Conservation (phyloP, 768 basidiomycete genomes). For the Phylloporus rhodoxanthus region DNA sequence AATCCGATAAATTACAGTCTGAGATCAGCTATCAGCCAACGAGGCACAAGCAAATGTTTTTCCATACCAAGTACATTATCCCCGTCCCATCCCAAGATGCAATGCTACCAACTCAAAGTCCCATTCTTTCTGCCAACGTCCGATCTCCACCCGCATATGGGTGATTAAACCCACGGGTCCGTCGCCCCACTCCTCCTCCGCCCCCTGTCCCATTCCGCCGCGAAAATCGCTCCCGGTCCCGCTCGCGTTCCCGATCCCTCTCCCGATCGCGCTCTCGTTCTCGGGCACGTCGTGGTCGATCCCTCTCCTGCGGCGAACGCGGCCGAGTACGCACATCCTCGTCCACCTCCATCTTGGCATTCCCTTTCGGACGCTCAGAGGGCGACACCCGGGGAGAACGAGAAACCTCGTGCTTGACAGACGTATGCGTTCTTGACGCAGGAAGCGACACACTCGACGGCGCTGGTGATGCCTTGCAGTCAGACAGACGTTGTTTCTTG, state of each 20-base stretch:
- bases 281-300: slow-evolving; percentile 34
- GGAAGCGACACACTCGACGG: slow-evolving; percentile 30
- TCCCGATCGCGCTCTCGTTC: slow-evolving; percentile 34
- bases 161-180: slow-evolving; percentile 35
- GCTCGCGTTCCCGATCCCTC: slow-evolving; percentile 32
- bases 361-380: slow-evolving; percentile 27
- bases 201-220: slow-evolving; percentile 41
- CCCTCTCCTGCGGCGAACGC: slow-evolving; percentile 39
- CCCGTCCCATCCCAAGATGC: slow-evolving; percentile 12
- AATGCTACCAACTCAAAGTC: slow-evolving; percentile 40
- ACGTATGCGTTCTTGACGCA: slow-evolving; percentile 16
- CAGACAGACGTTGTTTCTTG: slow-evolving; percentile 74
- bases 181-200: slow-evolving; percentile 34
- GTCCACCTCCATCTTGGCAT: slow-evolving; percentile 51
- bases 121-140: slow-evolving; percentile 83
- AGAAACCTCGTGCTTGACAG: slow-evolving; percentile 24
- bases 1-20: slow-evolving; percentile 9
- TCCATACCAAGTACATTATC: slow-evolving; percentile 36
- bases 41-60: slow-evolving; percentile 4
- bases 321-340: slow-evolving; percentile 43
- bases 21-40: slow-evolving; percentile 29
- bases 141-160: slow-evolving; percentile 47
- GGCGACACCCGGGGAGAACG: slow-evolving; percentile 27
- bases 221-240: slow-evolving; percentile 33
- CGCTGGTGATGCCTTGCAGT: slow-evolving; percentile 35